Evolutionary conservation across 2,329 filamentous ascomycete species (phyloP).

Genomic region (Lasiodiplodia sp.): DNA sequence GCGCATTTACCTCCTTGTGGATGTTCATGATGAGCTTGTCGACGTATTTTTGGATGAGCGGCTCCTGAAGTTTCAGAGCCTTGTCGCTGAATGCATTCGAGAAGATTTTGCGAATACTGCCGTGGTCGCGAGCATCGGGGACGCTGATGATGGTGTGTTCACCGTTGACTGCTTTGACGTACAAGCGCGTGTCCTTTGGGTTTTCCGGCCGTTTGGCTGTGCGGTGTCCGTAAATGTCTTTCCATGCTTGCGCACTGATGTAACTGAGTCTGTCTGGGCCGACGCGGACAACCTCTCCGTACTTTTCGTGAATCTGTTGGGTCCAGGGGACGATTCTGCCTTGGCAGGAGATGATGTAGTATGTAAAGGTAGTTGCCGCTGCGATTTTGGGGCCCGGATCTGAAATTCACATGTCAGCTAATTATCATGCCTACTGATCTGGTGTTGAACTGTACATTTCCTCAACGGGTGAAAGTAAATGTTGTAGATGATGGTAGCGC

Average conservation of each 20-base stretch:
- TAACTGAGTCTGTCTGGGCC: constrained; percentile 22
- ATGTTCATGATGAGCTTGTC: constrained; percentile 45
- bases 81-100: constrained; percentile 43
- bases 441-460: background rate
- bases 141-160: background rate
- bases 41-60: constrained; percentile 43
- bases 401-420: constrained; percentile 35
- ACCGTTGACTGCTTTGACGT: background rate
- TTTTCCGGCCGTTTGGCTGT: background rate
- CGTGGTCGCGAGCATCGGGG: constrained; percentile 33
- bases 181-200: constrained; percentile 18
- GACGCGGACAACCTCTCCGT: constrained; percentile 29
- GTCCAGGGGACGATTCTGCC: background rate
- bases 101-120: constrained; percentile 31
- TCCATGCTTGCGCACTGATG: constrained; percentile 26
- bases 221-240: constrained; percentile 31
- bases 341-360: background rate
- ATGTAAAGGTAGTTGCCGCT: constrained; percentile 9
- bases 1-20: constrained; percentile 30
- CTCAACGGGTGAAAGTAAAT: constrained; percentile 26
- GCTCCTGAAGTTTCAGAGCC: constrained; percentile 41
- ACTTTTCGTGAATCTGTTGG: constrained; percentile 7
- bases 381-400: constrained; percentile 35
- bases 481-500: constrained; percentile 6
- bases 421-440: constrained; percentile 35